phyloP scores from a whole-genome alignment of 495 filamentous ascomycete species.

The Hypoxylon subgilvum region DNA sequence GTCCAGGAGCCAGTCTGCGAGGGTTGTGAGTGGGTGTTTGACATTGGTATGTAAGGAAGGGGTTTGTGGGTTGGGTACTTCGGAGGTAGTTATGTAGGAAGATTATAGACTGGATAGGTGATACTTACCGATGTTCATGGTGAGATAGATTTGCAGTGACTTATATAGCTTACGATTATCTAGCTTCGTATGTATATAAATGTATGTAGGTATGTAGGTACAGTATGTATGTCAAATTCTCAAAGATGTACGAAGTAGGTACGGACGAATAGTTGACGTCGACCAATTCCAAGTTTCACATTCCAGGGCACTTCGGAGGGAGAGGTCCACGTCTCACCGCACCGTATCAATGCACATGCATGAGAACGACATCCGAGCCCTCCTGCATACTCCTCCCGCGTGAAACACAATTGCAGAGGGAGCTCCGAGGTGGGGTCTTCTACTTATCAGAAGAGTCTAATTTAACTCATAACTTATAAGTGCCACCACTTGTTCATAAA shows the following conservation, averaged over 20 bases:
- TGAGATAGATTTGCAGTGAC: neutral
- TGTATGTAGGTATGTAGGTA: neutral
- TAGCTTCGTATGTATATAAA: neutral
- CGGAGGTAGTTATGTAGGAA: neutral
- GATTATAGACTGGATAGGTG: too few species aligned
- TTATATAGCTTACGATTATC: too few species aligned
- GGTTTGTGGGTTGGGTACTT: too few species aligned
- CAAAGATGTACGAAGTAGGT: too few species aligned
- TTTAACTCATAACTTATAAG: too few species aligned
- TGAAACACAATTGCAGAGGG: slow-evolving; percentile 9
- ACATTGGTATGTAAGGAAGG: too few species aligned
- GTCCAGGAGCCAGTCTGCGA: slow-evolving; percentile 60
- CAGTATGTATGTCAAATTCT: neutral
- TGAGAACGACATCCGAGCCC: slow-evolving; percentile 3
- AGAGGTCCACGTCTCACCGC: slow-evolving; percentile 12
- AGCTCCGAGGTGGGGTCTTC: slow-evolving; percentile 12
- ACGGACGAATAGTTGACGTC: slow-evolving; percentile 9
- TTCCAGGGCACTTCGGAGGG: neutral
- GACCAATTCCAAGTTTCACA: neutral
- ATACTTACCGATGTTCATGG: slow-evolving; percentile 27
- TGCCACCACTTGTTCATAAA: slow-evolving; percentile 5
- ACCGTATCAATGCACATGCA: slow-evolving; percentile 15
- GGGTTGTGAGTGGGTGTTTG: too few species aligned
- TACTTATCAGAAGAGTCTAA: slow-evolving; percentile 18
- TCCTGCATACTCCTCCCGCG: too few species aligned